phyloP scores from a whole-genome alignment of 148 eudicot genomes.

The Rhododendron kiyosumense region DNA sequence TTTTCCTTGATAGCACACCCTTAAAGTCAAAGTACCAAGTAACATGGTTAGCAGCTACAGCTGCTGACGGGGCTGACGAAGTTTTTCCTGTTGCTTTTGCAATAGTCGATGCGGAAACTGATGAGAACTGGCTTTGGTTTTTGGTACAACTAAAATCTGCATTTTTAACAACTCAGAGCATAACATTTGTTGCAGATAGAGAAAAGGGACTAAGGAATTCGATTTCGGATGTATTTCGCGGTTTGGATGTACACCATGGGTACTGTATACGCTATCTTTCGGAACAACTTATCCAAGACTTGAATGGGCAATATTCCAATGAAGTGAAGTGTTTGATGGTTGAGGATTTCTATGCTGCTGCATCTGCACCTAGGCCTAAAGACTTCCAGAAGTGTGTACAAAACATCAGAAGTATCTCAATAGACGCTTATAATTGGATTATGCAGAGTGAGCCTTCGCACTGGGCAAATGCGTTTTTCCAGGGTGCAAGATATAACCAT shows the following conservation, averaged over 20 bases:
- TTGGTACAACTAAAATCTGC: slow-evolving; percentile 68
- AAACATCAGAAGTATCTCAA: slow-evolving; percentile 67
- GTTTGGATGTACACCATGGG: slow-evolving; percentile 53
- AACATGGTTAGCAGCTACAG: slow-evolving; percentile 73
- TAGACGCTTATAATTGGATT: slow-evolving; percentile 84
- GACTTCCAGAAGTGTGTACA: slow-evolving; percentile 50
- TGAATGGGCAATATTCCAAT: slow-evolving; percentile 74
- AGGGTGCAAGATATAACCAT: slow-evolving; percentile 79
- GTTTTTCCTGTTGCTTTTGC: slow-evolving; percentile 96
- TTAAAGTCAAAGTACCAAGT: slow-evolving; percentile 93
- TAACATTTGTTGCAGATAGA: slow-evolving; percentile 76
- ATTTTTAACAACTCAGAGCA: slow-evolving; percentile 38
- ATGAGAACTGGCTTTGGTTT: slow-evolving; percentile 92
- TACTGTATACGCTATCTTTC: slow-evolving; percentile 76
- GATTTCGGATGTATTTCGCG: slow-evolving; percentile 54
- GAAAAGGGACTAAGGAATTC: slow-evolving; percentile 75
- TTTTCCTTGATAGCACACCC: slow-evolving; percentile 80
- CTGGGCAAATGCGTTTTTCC: slow-evolving; percentile 88
- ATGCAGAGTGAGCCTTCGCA: slow-evolving; percentile 63
- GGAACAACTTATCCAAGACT: slow-evolving; percentile 44
- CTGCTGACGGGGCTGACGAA: slow-evolving; percentile 77
- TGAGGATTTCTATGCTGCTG: slow-evolving; percentile 75
- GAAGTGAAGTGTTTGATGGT: slow-evolving; percentile 79
- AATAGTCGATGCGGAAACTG: slow-evolving; percentile 73
- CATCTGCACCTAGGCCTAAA: slow-evolving; percentile 57